These are phyloP conservation scores for Fusarium clavum DNA, from an alignment of 2,329 filamentous ascomycete species.

Conservation along the genomic window DNA sequence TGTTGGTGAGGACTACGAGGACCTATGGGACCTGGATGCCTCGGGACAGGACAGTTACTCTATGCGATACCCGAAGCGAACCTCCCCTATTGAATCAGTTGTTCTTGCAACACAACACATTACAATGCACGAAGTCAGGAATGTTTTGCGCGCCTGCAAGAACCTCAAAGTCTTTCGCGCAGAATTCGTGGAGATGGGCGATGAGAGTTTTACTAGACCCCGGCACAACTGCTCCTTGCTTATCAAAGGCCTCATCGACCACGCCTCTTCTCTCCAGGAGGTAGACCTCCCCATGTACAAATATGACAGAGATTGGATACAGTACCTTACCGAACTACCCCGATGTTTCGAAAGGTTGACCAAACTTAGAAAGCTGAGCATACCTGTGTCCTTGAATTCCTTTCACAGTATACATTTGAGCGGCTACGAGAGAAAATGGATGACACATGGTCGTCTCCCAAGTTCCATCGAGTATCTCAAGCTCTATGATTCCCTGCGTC, in stretches of 20 bases:
- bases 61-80: not conserved
- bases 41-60: not conserved
- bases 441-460: not conserved
- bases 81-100: not conserved
- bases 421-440: not conserved
- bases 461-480: not conserved
- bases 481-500: not conserved
- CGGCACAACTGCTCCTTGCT: too few species aligned
- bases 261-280: not conserved
- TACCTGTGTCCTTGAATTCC: not conserved
- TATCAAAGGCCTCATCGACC: not conserved
- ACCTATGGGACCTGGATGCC: fast-evolving
- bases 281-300: not conserved
- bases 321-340: not conserved
- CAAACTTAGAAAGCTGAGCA: not conserved
- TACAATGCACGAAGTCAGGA: not conserved
- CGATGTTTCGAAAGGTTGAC: not conserved
- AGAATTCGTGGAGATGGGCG: not conserved
- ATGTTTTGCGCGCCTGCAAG: not conserved
- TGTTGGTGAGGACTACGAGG: not conserved
- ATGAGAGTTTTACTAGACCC: not conserved
- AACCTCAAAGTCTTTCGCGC: not conserved
- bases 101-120: not conserved
- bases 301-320: not conserved
- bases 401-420: too few species aligned